Evolutionary conservation across 768 basidiomycete genomes (phyloP).

Genomic region (Tricholoma furcatifolium): DNA sequence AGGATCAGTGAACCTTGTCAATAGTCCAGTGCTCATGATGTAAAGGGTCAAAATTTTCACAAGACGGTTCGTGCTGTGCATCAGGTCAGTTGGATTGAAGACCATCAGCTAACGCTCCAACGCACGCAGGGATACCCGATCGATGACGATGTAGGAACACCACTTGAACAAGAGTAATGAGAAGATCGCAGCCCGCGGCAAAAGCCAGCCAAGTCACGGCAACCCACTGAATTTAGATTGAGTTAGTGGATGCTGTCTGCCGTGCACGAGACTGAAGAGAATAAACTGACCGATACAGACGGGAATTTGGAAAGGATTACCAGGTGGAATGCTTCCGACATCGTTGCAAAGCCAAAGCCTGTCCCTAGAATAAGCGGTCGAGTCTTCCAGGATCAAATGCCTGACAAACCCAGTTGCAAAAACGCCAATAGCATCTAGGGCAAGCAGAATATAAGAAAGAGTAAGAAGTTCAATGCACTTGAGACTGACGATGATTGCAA

Average conservation of each 20-base stretch:
- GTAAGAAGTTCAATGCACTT: background rate
- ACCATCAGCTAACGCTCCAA: background rate
- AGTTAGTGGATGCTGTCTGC: background rate
- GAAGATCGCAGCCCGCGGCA: background rate
- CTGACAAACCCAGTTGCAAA: background rate
- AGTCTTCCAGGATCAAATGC: background rate
- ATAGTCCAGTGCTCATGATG: background rate
- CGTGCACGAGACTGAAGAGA: background rate
- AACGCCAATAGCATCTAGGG: background rate
- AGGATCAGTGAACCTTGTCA: background rate
- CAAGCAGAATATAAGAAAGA: background rate
- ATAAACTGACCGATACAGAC: background rate
- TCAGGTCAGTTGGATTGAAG: background rate
- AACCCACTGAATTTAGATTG: background rate
- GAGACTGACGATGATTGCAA: background rate
- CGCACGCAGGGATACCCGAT: background rate
- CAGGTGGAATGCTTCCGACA: conserved; percentile 2
- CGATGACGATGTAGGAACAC: background rate
- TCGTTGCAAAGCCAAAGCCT: conserved; percentile 7
- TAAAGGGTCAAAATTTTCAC: background rate
- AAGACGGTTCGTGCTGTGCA: background rate
- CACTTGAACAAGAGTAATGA: background rate
- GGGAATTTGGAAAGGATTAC: background rate
- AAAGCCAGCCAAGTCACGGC: background rate
- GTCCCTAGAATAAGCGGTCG: background rate